Conservation (phyloP, 192 early-diverging fungal species). For the Tieghemiomyces parasiticus region DNA sequence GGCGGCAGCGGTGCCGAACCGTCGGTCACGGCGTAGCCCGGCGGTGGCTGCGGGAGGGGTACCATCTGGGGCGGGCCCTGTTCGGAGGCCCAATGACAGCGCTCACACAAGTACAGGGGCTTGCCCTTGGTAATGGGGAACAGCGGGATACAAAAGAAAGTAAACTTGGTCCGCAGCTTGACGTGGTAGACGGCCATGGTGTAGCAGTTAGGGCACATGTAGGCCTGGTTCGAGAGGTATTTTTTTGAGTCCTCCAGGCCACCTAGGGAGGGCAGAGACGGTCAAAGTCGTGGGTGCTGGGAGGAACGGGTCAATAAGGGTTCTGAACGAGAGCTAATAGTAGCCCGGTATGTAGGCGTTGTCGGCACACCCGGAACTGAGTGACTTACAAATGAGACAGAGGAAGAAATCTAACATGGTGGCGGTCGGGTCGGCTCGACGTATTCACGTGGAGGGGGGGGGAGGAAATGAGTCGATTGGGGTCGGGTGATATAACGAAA, state of each 20-base stretch:
- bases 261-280: not conserved
- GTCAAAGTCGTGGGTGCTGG: no score
- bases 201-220: constrained; percentile 12
- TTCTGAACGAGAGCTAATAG: no score
- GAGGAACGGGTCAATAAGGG: no score
- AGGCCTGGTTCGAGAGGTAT: constrained; percentile 8
- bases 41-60: not conserved
- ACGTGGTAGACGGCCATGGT: constrained; percentile 1
- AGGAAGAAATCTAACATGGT: constrained; percentile 9
- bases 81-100: constrained; percentile 5
- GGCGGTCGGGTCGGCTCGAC: not conserved
- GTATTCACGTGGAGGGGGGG: no score
- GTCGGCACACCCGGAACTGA: no score
- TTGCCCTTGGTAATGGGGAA: constrained; percentile 9
- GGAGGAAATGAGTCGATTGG: no score
- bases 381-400: constrained; percentile 10
- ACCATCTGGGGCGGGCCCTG: constrained; percentile 5
- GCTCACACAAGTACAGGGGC: constrained; percentile 1
- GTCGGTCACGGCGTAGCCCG: not conserved
- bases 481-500: no score
- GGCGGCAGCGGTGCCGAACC: no score
- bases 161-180: constrained; percentile 7
- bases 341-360: no score
- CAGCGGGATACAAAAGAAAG: constrained; percentile 7
- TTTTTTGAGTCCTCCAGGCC: constrained; percentile 1